Evolutionary conservation across 257 asterid species (phyloP).

Genomic region (Anisodus tanguticus): DNA sequence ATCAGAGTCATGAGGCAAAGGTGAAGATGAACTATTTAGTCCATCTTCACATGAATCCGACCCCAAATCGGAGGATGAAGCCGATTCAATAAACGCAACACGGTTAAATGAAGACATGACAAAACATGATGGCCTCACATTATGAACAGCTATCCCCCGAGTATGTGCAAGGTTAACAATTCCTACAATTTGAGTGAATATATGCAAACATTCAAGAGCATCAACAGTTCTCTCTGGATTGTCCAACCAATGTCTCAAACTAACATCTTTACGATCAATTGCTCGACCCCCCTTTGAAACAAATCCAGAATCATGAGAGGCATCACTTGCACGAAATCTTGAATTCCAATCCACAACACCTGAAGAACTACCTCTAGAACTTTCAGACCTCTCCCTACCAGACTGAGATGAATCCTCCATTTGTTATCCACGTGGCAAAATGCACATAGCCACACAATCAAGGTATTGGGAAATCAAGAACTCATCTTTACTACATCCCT

Average conservation of each 20-base stretch:
- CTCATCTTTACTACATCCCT: constrained; percentile 17
- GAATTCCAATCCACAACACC: constrained; percentile 54
- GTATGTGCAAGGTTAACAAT: constrained; percentile 78
- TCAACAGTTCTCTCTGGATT: constrained; percentile 76
- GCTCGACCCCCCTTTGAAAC: constrained; percentile 43
- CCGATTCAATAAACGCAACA: constrained; percentile 86
- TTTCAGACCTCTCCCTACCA: constrained; percentile 73
- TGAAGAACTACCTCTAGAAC: constrained; percentile 67
- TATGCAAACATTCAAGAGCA: constrained; percentile 79
- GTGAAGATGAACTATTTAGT: constrained; percentile 42
- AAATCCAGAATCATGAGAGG: constrained; percentile 58
- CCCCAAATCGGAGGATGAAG: constrained; percentile 79
- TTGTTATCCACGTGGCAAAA: constrained; percentile 47
- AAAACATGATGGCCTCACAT: constrained; percentile 91
- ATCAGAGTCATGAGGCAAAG: constrained; percentile 38
- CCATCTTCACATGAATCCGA: constrained; percentile 71
- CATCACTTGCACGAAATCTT: constrained; percentile 53
- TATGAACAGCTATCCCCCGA: constrained; percentile 78
- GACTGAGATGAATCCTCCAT: constrained; percentile 93
- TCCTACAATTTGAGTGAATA: constrained; percentile 83
- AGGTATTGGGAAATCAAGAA: constrained; percentile 29
- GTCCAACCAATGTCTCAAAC: constrained; percentile 94
- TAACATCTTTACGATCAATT: constrained; percentile 54
- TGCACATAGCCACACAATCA: constrained; percentile 32
- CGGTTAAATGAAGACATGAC: constrained; percentile 81